A percentile compares a stretch with the other conserved stretches of the same genome.
phyloP scores from a whole-genome alignment of 2,329 filamentous ascomycete genomes.

The Aspergillus ruber region DNA sequence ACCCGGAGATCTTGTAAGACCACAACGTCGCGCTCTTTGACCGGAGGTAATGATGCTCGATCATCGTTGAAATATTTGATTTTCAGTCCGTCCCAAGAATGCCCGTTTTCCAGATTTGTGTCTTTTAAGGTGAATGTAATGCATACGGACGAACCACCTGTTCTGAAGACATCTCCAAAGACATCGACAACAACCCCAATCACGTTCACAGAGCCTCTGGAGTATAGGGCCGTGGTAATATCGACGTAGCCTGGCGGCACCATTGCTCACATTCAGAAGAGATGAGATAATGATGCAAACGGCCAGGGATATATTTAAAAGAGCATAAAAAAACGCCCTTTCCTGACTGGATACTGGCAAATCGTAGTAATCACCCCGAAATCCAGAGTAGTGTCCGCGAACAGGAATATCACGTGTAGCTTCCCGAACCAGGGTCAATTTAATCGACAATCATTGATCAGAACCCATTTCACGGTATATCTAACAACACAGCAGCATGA shows the following conservation, averaged over 20 bases:
- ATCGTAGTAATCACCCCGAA: too few species aligned
- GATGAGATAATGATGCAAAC: background rate
- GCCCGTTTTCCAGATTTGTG: conserved; percentile 39
- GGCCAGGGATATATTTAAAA: background rate
- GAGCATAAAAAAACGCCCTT: background rate
- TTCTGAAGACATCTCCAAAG: conserved; percentile 44
- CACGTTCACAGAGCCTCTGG: conserved; percentile 46
- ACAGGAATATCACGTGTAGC: background rate
- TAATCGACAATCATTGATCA: background rate
- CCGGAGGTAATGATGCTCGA: conserved; percentile 37
- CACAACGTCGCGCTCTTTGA: conserved; percentile 56
- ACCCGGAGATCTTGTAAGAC: conserved; percentile 56
- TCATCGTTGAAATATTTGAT: conserved; percentile 57
- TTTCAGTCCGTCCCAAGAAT: conserved; percentile 36
- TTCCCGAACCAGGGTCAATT: background rate
- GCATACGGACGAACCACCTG: conserved; percentile 54
- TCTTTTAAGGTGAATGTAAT: conserved; percentile 58
- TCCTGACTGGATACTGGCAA: too few species aligned
- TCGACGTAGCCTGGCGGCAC: conserved; percentile 31
- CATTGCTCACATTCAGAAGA: background rate
- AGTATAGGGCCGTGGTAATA: conserved; percentile 41
- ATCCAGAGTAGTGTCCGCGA: background rate
- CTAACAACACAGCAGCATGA: background rate
- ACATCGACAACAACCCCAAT: conserved; percentile 67
- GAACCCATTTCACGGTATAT: background rate